Evolutionary conservation across 2,329 filamentous ascomycete species (phyloP).

Genomic region (Fulvia fulva): DNA sequence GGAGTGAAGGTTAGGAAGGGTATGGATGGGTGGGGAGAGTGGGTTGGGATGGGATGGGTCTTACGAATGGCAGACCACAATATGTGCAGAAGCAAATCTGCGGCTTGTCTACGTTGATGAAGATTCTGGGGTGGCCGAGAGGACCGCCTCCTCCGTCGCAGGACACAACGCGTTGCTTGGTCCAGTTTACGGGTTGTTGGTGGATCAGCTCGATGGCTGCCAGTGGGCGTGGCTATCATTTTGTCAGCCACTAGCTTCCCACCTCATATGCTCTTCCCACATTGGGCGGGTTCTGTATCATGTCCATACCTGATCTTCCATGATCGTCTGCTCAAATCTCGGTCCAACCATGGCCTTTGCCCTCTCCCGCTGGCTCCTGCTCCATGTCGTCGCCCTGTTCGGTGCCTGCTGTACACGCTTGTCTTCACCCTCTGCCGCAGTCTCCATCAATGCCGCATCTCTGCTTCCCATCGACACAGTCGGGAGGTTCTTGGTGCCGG

Average conservation of each 20-base stretch:
- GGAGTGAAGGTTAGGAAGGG: slow-evolving; percentile 5
- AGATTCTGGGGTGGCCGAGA: slow-evolving; percentile 85
- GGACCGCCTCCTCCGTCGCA: slow-evolving; percentile 93
- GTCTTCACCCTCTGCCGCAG: slow-evolving; percentile 51
- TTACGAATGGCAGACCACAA: slow-evolving; percentile 88
- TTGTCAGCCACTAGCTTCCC: slow-evolving; percentile 22
- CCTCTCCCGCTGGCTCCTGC: slow-evolving; percentile 76
- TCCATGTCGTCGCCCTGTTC: slow-evolving; percentile 79
- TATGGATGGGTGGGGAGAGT: not conserved
- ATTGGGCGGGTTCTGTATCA: not conserved
- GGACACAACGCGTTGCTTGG: slow-evolving; percentile 71
- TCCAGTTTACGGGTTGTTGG: slow-evolving; percentile 91
- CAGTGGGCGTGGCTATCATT: slow-evolving; percentile 71
- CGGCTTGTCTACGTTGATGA: slow-evolving; percentile 97
- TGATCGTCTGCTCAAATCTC: slow-evolving; percentile 94
- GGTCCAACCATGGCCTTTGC: slow-evolving; percentile 86
- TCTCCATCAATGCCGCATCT: slow-evolving; percentile 55
- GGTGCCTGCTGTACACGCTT: slow-evolving; percentile 71
- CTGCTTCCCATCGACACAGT: slow-evolving; percentile 47
- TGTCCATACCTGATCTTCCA: slow-evolving; percentile 73
- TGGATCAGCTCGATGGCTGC: slow-evolving; percentile 95
- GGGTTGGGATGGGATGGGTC: slow-evolving; percentile 36
- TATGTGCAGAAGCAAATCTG: slow-evolving; percentile 88
- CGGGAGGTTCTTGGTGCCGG: slow-evolving; percentile 58
- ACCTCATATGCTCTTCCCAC: not conserved